Conservation (phyloP, 164 flowering plant species). For the Vitis labrusca region DNA sequence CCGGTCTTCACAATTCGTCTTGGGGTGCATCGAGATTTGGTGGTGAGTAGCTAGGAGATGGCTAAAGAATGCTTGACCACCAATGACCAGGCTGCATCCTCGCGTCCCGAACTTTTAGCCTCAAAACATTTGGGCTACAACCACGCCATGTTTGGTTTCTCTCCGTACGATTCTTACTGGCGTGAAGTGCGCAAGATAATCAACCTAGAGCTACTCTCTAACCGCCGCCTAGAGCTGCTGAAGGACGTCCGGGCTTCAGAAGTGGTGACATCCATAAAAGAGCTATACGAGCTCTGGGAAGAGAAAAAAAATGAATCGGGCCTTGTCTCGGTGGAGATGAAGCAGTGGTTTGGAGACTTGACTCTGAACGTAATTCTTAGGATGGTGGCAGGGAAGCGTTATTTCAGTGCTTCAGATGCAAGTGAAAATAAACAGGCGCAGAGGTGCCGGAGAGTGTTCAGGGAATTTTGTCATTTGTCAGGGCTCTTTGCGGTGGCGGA, state of each 20-base stretch:
- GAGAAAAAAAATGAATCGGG: neutral
- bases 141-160: slow-evolving; percentile 9
- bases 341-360: slow-evolving; percentile 25
- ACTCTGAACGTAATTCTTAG: slow-evolving; percentile 23
- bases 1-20: slow-evolving; percentile 11
- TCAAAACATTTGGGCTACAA: slow-evolving; percentile 4
- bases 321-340: slow-evolving; percentile 18
- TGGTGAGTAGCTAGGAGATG: slow-evolving; percentile 13
- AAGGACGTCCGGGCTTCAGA: slow-evolving; percentile 9
- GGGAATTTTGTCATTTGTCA: slow-evolving; percentile 4
- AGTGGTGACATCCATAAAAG: slow-evolving; percentile 6
- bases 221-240: slow-evolving; percentile 8
- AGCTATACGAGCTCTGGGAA: slow-evolving; percentile 6
- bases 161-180: slow-evolving; percentile 13
- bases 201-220: slow-evolving; percentile 13
- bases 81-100: slow-evolving; percentile 3
- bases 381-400: slow-evolving; percentile 34
- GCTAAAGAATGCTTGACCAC: slow-evolving; percentile 14
- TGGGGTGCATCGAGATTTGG: slow-evolving; percentile 5
- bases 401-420: neutral
- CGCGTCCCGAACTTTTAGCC: slow-evolving; percentile 12
- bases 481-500: slow-evolving; percentile 14
- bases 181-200: slow-evolving; percentile 16
- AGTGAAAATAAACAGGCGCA: neutral
- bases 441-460: slow-evolving; percentile 5